These are phyloP conservation scores for Annulohypoxylon moriforme DNA, from an alignment of 495 filamentous ascomycete species.

Conservation along the genomic window DNA sequence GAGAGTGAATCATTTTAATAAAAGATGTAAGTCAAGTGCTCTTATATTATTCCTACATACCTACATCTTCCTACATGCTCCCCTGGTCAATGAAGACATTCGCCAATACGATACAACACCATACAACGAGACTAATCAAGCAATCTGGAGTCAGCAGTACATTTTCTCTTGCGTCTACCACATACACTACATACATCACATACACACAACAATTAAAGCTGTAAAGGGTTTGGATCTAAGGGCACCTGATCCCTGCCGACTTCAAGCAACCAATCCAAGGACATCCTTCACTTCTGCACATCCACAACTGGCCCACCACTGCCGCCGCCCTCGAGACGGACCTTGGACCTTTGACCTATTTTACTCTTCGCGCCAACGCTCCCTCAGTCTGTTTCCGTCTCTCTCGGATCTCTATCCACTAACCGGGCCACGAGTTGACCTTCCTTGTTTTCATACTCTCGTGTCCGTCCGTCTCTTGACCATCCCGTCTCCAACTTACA, in stretches of 20 bases:
- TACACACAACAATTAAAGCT: conserved; percentile 28
- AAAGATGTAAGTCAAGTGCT: conserved; percentile 29
- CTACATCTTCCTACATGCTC: conserved; percentile 2
- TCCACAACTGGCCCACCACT: conserved; percentile 42
- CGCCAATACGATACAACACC: not conserved
- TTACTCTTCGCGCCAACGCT: conserved; percentile 32
- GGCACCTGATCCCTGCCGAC: conserved; percentile 43
- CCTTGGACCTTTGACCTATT: conserved; percentile 8
- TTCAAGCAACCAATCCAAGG: conserved; percentile 35
- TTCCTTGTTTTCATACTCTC: conserved; percentile 31
- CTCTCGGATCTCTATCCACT: conserved; percentile 25
- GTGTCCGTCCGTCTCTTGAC: conserved; percentile 4
- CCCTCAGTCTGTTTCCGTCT: conserved; percentile 13
- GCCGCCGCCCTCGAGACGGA: conserved; percentile 37
- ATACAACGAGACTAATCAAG: conserved; percentile 27
- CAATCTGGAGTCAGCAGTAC: conserved; percentile 26
- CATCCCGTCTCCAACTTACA: conserved; percentile 9
- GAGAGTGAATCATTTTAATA: conserved; percentile 21
- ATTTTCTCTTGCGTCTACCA: conserved; percentile 7
- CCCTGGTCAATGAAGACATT: not conserved
- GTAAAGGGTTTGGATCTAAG: conserved; percentile 37
- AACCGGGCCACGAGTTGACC: conserved; percentile 23
- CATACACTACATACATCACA: conserved; percentile 15
- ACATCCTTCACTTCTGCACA: conserved; percentile 33
- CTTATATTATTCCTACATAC: not conserved